A percentile compares a stretch with the other conserved stretches of the same genome.
Conservation (phyloP, 2,329 filamentous ascomycete species). For the Pseudogymnoascus sp. region DNA sequence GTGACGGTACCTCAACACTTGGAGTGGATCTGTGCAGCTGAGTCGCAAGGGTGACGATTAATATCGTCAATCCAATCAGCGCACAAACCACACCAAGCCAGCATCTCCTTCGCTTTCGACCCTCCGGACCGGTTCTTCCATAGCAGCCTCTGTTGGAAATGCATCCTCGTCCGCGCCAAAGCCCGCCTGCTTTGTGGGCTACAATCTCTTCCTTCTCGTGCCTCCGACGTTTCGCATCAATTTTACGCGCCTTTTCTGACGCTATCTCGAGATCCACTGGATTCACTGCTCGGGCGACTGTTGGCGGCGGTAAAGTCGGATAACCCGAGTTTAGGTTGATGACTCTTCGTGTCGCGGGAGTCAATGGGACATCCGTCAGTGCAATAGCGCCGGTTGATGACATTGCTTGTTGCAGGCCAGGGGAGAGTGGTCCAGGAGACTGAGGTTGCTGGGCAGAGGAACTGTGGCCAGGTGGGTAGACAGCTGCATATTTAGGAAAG, state of each 20-base stretch:
- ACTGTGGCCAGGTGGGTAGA: slow-evolving; percentile 49
- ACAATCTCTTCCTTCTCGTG: slow-evolving; percentile 59
- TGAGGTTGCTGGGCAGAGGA: slow-evolving; percentile 38
- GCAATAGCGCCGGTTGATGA: slow-evolving; percentile 52
- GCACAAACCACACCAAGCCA: slow-evolving; percentile 46
- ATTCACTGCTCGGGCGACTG: neutral
- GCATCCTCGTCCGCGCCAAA: slow-evolving; percentile 59
- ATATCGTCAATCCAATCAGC: slow-evolving; percentile 46
- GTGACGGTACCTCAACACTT: slow-evolving; percentile 33
- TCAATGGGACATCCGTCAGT: slow-evolving; percentile 51
- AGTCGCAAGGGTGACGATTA: slow-evolving; percentile 51
- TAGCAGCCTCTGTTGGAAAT: slow-evolving; percentile 57
- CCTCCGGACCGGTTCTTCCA: slow-evolving; percentile 54
- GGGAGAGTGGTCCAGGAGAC: slow-evolving; percentile 55
- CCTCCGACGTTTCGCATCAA: slow-evolving; percentile 39
- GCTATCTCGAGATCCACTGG: slow-evolving; percentile 14
- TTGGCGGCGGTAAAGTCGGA: slow-evolving; percentile 11
- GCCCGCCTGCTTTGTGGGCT: slow-evolving; percentile 48
- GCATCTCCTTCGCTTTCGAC: slow-evolving; percentile 53
- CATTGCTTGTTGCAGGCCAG: slow-evolving; percentile 54
- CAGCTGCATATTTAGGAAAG: slow-evolving; percentile 41
- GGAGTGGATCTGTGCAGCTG: slow-evolving; percentile 40
- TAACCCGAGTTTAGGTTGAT: slow-evolving; percentile 28
- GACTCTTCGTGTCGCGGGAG: slow-evolving; percentile 31
- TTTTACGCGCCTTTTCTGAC: slow-evolving; percentile 23